Conservation (phyloP, 495 filamentous ascomycete species). For the Penicillium angulare region DNA sequence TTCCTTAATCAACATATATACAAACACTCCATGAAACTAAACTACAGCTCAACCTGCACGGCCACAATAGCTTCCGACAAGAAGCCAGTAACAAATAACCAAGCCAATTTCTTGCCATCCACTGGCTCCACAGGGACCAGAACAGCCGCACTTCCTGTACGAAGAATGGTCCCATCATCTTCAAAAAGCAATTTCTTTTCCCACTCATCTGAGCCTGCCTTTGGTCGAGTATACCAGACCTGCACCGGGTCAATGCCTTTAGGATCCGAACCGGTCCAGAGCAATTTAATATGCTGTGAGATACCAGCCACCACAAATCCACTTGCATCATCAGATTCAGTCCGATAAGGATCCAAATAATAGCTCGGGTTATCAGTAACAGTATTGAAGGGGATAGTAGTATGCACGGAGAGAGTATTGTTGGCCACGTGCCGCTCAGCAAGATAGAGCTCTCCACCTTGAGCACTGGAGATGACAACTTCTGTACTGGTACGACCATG, state of each 20-base stretch:
- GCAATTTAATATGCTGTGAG: slow-evolving; percentile 35
- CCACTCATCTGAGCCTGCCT: slow-evolving; percentile 25
- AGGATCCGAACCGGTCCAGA: slow-evolving; percentile 30
- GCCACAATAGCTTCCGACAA: slow-evolving; percentile 52
- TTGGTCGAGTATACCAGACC: slow-evolving; percentile 44
- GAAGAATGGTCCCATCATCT: slow-evolving; percentile 55
- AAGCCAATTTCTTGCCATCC: slow-evolving; percentile 43
- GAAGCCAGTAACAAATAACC: slow-evolving; percentile 60
- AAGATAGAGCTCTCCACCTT: slow-evolving; percentile 33
- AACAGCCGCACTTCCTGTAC: slow-evolving; percentile 51
- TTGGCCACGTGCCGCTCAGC: slow-evolving; percentile 20
- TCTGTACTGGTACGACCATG: slow-evolving; percentile 48
- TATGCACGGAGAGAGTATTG: slow-evolving; percentile 39
- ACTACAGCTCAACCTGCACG: slow-evolving; percentile 51
- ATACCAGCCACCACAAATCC: slow-evolving; percentile 56
- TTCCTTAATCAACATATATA: not conserved
- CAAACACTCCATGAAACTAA: not conserved
- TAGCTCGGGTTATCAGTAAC: slow-evolving; percentile 59
- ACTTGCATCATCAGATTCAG: slow-evolving; percentile 43
- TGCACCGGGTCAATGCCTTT: slow-evolving; percentile 41
- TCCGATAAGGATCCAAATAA: slow-evolving; percentile 45
- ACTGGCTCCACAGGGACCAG: slow-evolving; percentile 50
- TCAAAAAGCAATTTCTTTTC: slow-evolving; percentile 52
- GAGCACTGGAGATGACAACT: slow-evolving; percentile 45
- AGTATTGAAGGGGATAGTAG: slow-evolving; percentile 40